These are phyloP conservation scores for Graphiopsis chlorocephala DNA, from an alignment of 2,329 filamentous ascomycete species.

Conservation along the genomic window DNA sequence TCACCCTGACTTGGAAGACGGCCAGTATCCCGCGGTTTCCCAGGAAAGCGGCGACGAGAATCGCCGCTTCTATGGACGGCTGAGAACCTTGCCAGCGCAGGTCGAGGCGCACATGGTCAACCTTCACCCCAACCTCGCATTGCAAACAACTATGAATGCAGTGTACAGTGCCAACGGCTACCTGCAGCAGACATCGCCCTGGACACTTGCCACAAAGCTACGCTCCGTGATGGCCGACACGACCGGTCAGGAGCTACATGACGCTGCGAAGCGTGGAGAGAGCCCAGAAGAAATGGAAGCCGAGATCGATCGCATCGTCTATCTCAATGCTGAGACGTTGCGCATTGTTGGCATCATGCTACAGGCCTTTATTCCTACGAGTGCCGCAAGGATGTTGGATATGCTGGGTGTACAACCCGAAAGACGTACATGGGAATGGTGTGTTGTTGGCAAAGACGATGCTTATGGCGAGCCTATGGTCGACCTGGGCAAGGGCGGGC, in stretches of 20 bases:
- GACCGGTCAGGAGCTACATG: slow-evolving; percentile 29
- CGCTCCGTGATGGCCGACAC: slow-evolving; percentile 28
- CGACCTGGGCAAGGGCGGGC: slow-evolving; percentile 41
- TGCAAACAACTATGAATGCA: slow-evolving; percentile 62
- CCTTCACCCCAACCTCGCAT: slow-evolving; percentile 62
- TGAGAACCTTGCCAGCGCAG: slow-evolving; percentile 34
- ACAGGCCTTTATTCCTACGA: slow-evolving; percentile 86
- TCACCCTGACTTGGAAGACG: slow-evolving; percentile 16
- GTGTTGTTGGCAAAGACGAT: slow-evolving; percentile 61
- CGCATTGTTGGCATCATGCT: slow-evolving; percentile 79
- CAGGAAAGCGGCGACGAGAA: slow-evolving; percentile 11
- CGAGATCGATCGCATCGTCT: slow-evolving; percentile 62
- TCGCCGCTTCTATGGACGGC: slow-evolving; percentile 16
- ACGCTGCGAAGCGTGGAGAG: slow-evolving; percentile 20
- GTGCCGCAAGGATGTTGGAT: slow-evolving; percentile 70
- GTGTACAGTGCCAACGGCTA: slow-evolving; percentile 66
- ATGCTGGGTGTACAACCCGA: slow-evolving; percentile 67
- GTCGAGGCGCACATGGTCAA: slow-evolving; percentile 60
- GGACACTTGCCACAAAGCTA: slow-evolving; percentile 53
- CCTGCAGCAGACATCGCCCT: slow-evolving; percentile 65
- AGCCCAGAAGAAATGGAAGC: slow-evolving; percentile 31
- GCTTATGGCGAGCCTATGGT: slow-evolving; percentile 61
- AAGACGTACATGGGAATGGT: slow-evolving; percentile 62
- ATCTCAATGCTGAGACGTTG: slow-evolving; percentile 69
- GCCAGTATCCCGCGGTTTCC: slow-evolving; percentile 15